Conservation (phyloP, 129 eudicot genomes). For the Flaveria robusta region DNA sequence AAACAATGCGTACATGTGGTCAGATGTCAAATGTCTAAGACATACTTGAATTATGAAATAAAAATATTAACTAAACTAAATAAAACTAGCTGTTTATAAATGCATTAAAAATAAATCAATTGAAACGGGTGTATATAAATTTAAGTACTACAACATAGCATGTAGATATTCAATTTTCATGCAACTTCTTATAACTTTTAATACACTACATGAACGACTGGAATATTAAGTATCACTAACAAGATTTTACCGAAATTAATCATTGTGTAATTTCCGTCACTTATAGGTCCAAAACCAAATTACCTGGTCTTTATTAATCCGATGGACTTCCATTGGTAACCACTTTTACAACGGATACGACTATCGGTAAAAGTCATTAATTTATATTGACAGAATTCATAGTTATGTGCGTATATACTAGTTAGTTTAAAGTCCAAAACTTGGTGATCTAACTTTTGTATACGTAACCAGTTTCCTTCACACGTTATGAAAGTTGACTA, state of each 20-base stretch:
- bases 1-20: constrained; percentile 4
- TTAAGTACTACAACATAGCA: neutral
- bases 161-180: no score
- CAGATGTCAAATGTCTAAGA: neutral
- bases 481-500: constrained; percentile 40
- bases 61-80: neutral
- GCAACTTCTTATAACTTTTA: no score
- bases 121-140: neutral
- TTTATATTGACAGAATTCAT: no score
- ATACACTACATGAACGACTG: no score
- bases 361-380: no score
- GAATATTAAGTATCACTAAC: no score
- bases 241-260: no score
- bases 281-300: no score
- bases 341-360: no score
- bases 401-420: neutral
- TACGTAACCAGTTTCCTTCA: constrained; percentile 20
- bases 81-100: neutral
- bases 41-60: neutral
- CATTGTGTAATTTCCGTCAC: no score
- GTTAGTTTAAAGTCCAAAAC: constrained; percentile 7
- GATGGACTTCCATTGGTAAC: no score
- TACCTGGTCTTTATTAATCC: no score
- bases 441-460: constrained; percentile 14
- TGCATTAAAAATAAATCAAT: neutral